A percentile compares a stretch with the other conserved stretches of the same genome.
phyloP scores from a whole-genome alignment of 768 basidiomycete genomes.

The Tulasnella sp. region DNA sequence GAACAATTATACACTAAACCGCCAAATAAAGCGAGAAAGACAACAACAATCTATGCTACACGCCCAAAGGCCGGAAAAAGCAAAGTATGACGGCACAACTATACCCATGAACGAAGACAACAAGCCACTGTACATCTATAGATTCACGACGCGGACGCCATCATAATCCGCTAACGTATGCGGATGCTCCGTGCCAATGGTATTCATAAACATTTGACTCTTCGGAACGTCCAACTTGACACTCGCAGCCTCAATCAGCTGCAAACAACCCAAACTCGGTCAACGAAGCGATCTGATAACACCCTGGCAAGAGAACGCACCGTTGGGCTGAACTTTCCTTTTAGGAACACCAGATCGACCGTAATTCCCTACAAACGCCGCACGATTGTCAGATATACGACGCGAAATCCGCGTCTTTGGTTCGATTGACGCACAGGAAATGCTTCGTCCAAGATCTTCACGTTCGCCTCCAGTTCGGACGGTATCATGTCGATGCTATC shows the following conservation, averaged over 20 bases:
- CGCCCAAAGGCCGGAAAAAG: too few species aligned
- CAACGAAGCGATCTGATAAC: not conserved
- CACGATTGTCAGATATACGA: not conserved
- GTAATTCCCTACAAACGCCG: not conserved
- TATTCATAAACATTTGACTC: slow-evolving; percentile 11
- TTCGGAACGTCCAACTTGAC: slow-evolving; percentile 10
- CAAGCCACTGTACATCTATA: too few species aligned
- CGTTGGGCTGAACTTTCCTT: slow-evolving; percentile 8
- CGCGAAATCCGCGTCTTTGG: not conserved
- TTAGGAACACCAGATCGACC: slow-evolving; percentile 12
- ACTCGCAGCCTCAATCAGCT: slow-evolving; percentile 13
- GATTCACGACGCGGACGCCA: slow-evolving; percentile 6
- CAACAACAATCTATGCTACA: too few species aligned
- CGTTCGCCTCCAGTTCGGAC: slow-evolving; percentile 60
- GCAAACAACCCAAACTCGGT: not conserved
- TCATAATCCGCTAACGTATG: slow-evolving; percentile 6
- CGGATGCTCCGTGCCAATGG: slow-evolving; percentile 1
- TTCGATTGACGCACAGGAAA: slow-evolving; percentile 37
- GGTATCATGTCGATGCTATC: slow-evolving; percentile 42
- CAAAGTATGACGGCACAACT: too few species aligned
- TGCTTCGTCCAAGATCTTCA: slow-evolving; percentile 50
- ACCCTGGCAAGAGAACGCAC: slow-evolving; percentile 3
- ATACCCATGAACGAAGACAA: too few species aligned
- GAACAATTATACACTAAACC: too few species aligned
- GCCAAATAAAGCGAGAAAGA: too few species aligned